A percentile compares a stretch with the other conserved stretches of the same genome.
Conservation (phyloP, 306 rosid genomes). For the Geum urbanum region DNA sequence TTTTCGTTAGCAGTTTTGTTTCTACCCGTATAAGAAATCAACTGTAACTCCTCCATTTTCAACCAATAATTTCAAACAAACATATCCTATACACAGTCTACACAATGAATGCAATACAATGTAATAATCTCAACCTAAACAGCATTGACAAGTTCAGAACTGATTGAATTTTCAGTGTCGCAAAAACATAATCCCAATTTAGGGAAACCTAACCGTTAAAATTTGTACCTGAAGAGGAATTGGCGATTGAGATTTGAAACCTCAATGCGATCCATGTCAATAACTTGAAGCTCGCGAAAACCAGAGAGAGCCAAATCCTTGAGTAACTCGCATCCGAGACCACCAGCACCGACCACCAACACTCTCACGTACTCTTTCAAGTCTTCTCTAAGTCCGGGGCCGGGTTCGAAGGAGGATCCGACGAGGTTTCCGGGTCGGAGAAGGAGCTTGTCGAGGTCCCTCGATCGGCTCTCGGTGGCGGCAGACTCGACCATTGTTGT, state of each 20-base stretch:
- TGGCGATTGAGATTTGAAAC: conserved; percentile 95
- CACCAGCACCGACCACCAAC: conserved; percentile 85
- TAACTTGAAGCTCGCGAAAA: conserved; percentile 69
- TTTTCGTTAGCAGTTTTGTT: no score
- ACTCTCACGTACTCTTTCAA: conserved; percentile 62
- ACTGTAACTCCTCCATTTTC: not conserved
- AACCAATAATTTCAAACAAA: not conserved
- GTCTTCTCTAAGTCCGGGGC: conserved; percentile 70
- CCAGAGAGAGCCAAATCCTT: conserved; percentile 91
- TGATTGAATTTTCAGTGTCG: not conserved
- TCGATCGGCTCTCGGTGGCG: conserved; percentile 51
- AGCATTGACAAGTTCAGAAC: not conserved
- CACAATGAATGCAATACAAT: not conserved
- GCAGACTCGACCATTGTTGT: conserved; percentile 41
- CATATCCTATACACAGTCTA: not conserved
- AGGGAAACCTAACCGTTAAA: not conserved
- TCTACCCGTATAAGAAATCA: not conserved
- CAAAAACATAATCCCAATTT: not conserved
- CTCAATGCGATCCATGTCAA: conserved; percentile 93
- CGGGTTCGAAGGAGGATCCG: conserved; percentile 74
- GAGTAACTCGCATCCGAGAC: conserved; percentile 84
- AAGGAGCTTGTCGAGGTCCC: conserved; percentile 93
- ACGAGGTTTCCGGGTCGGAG: conserved; percentile 76
- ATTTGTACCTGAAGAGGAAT: conserved; percentile 71
- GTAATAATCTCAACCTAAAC: not conserved